Base-by-base conservation (phyloP, 192 early-diverging fungal genomes). In the Umbelopsis sp. region DNA sequence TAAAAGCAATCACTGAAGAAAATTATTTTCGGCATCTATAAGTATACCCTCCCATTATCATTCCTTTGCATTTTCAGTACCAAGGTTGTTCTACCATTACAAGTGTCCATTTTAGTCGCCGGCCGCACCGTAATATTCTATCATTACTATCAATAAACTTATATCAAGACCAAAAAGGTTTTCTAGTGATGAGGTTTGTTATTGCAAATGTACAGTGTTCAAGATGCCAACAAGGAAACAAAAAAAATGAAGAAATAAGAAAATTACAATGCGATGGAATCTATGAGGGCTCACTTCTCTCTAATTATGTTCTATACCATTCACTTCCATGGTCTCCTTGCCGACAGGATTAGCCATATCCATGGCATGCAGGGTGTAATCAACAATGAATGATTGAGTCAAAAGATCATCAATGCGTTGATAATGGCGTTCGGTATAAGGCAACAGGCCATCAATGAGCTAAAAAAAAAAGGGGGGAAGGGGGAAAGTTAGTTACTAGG, bases 381-480 rank as follows among this genome's bases (percentile, higher is more conserved):
- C 94, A 52, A 98, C 80, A 25, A 98, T 87, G 74, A 90, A 94
- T 49, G 92, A 95, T 77, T 91, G 84, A 3, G 91, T 94, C 31
- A 97, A 72, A 43, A 95, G 62, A 50, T 84, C 80, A 71, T 96
- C 92, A 0, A 95, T 82, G 43, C 93, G 89, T 66, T 87, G 84
- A 77, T 91, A 94, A 78, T 98, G 96, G 44, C 96, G 90, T 68
- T 98, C 94, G 20, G 94, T 93, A 77, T 98, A 99, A 26, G 96
- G 90, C 49, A 94, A 69, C 31, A 98, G 74, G 22, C 90, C 91
- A 24, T 97, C 90, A 38, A 97, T 81, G 45, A 97, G 70, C 68
- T 82, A 65, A 65, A 29, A 75, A 53, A 14, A 24, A 45, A 51
- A 45, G 38, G n/a, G n/a, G n/a, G n/a, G n/a, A n/a, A n/a, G n/a